These are phyloP conservation scores for Phyllosticta capitalensis DNA, from an alignment of 2,329 filamentous ascomycete species.

Conservation along the genomic window DNA sequence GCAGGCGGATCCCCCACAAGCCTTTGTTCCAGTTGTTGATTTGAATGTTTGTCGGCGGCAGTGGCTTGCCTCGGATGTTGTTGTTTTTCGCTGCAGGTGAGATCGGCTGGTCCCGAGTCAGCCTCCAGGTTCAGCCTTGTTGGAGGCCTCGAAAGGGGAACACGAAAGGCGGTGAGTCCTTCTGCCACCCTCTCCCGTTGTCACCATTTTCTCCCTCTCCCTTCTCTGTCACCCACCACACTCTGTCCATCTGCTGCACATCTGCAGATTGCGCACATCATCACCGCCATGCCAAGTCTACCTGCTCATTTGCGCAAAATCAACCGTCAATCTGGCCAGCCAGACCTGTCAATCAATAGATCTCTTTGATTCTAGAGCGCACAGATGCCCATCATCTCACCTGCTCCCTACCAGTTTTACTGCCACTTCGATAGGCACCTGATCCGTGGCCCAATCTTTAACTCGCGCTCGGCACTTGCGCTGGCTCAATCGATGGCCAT, in stretches of 20 bases:
- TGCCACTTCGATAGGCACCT: not conserved
- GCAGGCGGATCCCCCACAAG: not conserved
- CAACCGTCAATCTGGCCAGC: not conserved
- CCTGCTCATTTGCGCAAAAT: not conserved
- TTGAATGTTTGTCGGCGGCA: not conserved
- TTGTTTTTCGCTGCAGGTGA: not conserved
- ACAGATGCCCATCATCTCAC: not conserved
- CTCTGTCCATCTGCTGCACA: not conserved
- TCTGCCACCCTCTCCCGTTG: no score
- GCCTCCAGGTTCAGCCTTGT: not conserved
- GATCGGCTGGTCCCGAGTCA: not conserved
- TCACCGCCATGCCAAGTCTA: not conserved
- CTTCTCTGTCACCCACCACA: not conserved
- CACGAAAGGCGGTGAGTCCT: not conserved
- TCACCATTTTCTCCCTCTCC: not conserved
- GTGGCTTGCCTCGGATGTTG: not conserved
- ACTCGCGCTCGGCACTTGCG: no score
- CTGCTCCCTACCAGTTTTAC: not conserved
- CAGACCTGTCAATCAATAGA: not conserved
- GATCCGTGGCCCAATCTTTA: no score
- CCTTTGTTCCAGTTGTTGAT: not conserved
- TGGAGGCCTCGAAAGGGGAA: not conserved
- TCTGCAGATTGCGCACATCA: not conserved
- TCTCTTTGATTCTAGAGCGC: not conserved
- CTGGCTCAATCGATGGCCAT: not conserved